Base-by-base conservation (phyloP, 257 asterid genomes). In the Fraxinus anomala region DNA sequence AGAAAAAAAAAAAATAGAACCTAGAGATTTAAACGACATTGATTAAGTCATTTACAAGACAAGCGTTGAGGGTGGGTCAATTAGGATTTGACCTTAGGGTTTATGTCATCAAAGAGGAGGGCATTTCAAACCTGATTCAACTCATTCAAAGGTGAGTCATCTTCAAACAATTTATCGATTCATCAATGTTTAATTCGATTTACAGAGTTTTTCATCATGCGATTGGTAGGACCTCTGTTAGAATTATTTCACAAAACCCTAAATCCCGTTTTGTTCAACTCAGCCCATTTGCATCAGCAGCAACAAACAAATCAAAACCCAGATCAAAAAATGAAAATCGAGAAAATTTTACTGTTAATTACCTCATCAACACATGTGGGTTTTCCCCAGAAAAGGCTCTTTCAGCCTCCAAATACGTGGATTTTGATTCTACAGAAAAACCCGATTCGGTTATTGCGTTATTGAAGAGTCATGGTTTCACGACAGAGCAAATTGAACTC, bases 361-460 rank as follows among this genome's bases (percentile, higher is more conserved):
- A 85, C 65, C 73, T 82, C 66, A 72, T 82, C 9, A 76, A 51
- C 6, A 63, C 70, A 73, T 28, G 70, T 3, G 88, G 74, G 47
- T 76, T 85, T 74, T 24, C 82, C 0, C 76, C 56, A 26, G 84
- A 79, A 63, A 82, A 36, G 54, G 86, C 88, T 16, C 30, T 73
- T 36, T 14, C 73, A 28, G 84, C 81, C 42, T 72, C 85, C 63
- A 81, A 79, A 61, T 16, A 68, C 66, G 24, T 76, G 47, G 44
- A 69, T 49, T 51, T 82, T 79, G 77, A 74, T 21, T 76, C 80
- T 67, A 70, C 70, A 1, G 79, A 70, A 11, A 79, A 76, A 14
- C 85, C 90, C 0, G 79, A 82, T 28, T 73, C 82, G 8, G 76
- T 80, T 24, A 1, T 84, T 19, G 66, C 77, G 7, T 82, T 86